Evolutionary conservation across 305 asterid species (phyloP), one percentile per base, ranked within the genome.

Genomic region (Coffea humblotiana): DNA sequence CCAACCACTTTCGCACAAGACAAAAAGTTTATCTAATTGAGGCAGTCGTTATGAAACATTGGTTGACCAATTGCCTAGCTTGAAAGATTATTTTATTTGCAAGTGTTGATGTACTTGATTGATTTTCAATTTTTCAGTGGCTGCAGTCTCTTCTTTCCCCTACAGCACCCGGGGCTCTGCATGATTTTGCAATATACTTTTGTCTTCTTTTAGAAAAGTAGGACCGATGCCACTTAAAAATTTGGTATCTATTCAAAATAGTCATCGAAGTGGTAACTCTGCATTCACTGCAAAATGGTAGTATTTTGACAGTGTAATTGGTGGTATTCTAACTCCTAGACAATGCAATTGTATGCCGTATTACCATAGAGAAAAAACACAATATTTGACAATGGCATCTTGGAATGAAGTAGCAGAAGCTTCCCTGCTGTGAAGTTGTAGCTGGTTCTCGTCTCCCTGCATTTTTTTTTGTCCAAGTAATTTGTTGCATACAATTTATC

Each of bases 1-100:
- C 84, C 85, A 80, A 78, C 79, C 86, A 81, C 81, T 75, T 65
- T 74, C 71, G 51, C 63, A 75, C 72, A 47, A 80, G 79, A 82
- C 82, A 80, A 79, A 71, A 76, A 0, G 68, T 74, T 79, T 76
- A 76, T 72, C 72, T 77, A 76, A 72, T 66, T 64, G 73, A 79
- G 69, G 80, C 77, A 74, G 77, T 71, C 37, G 69, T 75, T 85
- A 81, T 83, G 83, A 64, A 75, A 65, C 77, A 72, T 27, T 58
- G 77, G 69, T 82, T 88, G 89, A 83, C 84, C 79, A 45, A 48
- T 21, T 40, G 76, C 66, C 70, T 11, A 35, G 56, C 27, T 77
- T 8, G 32, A 69, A 69, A 78, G 32, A 61, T 68, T 78, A 56
- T 29, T 70, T 77, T 75, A 69, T 82, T 71, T 45, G 64, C 2